Conservation (phyloP, 2,329 filamentous ascomycete genomes). For the Didymella pinodella region DNA sequence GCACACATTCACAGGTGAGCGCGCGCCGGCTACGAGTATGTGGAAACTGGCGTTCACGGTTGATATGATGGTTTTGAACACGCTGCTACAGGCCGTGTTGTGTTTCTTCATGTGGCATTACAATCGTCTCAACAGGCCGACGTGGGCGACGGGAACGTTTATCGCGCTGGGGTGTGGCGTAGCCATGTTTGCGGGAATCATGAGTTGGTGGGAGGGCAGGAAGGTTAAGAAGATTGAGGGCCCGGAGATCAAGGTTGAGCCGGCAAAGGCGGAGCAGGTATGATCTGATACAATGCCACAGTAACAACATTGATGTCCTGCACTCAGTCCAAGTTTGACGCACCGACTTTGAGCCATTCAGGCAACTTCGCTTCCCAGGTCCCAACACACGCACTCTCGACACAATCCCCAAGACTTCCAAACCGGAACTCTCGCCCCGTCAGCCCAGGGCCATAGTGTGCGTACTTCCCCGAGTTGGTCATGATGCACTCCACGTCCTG, state of each 20-base stretch:
- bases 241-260: slow-evolving; percentile 16
- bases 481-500: slow-evolving; percentile 43
- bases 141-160: slow-evolving; percentile 73
- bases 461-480: slow-evolving; percentile 59
- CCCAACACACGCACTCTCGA: slow-evolving; percentile 27
- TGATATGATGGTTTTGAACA: slow-evolving; percentile 80
- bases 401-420: slow-evolving; percentile 33
- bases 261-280: neutral
- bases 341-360: neutral
- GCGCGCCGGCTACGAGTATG: slow-evolving; percentile 69
- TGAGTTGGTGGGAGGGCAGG: slow-evolving; percentile 74
- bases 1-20: slow-evolving; percentile 70
- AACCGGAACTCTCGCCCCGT: slow-evolving; percentile 32
- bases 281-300: neutral
- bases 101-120: slow-evolving; percentile 84
- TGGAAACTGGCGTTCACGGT: slow-evolving; percentile 84
- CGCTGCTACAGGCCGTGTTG: slow-evolving; percentile 75
- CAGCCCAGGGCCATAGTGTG: slow-evolving; percentile 52
- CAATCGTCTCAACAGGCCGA: slow-evolving; percentile 73
- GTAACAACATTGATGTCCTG: neutral
- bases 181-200: slow-evolving; percentile 71
- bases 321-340: neutral
- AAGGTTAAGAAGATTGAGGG: slow-evolving; percentile 48
- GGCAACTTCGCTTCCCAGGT: neutral
- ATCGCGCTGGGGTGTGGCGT: slow-evolving; percentile 76